Percentiles rank a stretch among this genome's conserved stretches.
These are phyloP conservation scores for Bryum argenteum DNA, from an alignment of 225 moss, liverwort and hornwort genomes.

Conservation along the genomic window DNA sequence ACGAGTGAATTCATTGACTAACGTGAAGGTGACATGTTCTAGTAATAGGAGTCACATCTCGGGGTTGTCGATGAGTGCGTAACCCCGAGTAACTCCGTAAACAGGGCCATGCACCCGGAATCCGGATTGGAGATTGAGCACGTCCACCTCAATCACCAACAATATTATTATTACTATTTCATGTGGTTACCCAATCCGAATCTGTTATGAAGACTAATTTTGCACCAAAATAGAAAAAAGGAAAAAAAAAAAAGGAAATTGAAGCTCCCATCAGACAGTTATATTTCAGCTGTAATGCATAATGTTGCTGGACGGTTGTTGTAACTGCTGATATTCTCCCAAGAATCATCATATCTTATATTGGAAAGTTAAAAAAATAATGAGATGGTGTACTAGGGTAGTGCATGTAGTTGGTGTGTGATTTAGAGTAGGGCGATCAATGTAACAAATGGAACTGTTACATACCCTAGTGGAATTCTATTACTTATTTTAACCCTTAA, in stretches of 20 bases:
- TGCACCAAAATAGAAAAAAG: neutral
- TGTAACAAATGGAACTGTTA: too few relatives aligned
- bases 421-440: too few relatives aligned
- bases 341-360: neutral
- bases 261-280: neutral
- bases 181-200: too few relatives aligned
- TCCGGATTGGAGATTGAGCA: neutral
- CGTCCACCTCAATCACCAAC: neutral
- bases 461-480: too few relatives aligned
- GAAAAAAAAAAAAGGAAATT: too few relatives aligned
- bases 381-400: too few relatives aligned
- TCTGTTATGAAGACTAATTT: too few relatives aligned
- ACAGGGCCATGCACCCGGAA: conserved; percentile 1
- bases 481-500: too few relatives aligned
- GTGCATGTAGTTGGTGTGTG: too few relatives aligned
- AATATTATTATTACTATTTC: too few relatives aligned
- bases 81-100: neutral
- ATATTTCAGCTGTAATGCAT: neutral
- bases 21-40: neutral
- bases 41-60: neutral
- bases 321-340: neutral
- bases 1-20: neutral
- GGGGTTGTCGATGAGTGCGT: neutral
- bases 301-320: conserved; percentile 8
- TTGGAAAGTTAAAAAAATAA: too few relatives aligned